Evolutionary conservation across 257 asterid genomes (phyloP).

Genomic region (Plantago ovata): DNA sequence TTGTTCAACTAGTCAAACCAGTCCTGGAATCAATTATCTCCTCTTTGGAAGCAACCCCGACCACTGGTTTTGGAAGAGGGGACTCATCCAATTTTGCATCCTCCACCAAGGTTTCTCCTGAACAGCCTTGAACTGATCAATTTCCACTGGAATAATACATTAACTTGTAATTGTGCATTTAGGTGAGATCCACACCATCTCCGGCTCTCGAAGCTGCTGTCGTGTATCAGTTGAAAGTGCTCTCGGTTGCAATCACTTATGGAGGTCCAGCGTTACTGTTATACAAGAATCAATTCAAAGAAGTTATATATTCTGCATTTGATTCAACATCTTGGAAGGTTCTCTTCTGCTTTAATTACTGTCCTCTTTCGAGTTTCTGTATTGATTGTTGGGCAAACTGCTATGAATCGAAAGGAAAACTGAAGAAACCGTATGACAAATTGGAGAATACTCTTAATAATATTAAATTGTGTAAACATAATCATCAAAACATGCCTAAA

Average conservation of each 20-base stretch:
- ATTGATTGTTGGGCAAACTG: too few species aligned
- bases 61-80: constrained; percentile 71
- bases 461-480: too few species aligned
- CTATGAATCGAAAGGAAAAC: too few species aligned
- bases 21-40: constrained; percentile 64
- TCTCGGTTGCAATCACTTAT: constrained; percentile 89
- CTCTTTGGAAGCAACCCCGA: constrained; percentile 71
- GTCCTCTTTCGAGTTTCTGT: too few species aligned
- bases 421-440: too few species aligned
- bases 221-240: constrained; percentile 87
- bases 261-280: constrained; percentile 82
- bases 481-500: too few species aligned
- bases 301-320: constrained; percentile 75
- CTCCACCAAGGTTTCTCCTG: constrained; percentile 65
- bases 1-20: constrained; percentile 75
- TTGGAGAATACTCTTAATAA: too few species aligned
- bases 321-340: constrained; percentile 99
- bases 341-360: constrained; percentile 22
- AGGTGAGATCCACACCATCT: constrained; percentile 73
- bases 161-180: constrained; percentile 26
- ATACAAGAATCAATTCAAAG: constrained; percentile 74
- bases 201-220: constrained; percentile 91
- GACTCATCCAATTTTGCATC: constrained; percentile 39
- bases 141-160: constrained; percentile 22
- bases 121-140: constrained; percentile 22